phyloP scores from a whole-genome alignment of 257 asterid genomes.

The Gentiana straminea region DNA sequence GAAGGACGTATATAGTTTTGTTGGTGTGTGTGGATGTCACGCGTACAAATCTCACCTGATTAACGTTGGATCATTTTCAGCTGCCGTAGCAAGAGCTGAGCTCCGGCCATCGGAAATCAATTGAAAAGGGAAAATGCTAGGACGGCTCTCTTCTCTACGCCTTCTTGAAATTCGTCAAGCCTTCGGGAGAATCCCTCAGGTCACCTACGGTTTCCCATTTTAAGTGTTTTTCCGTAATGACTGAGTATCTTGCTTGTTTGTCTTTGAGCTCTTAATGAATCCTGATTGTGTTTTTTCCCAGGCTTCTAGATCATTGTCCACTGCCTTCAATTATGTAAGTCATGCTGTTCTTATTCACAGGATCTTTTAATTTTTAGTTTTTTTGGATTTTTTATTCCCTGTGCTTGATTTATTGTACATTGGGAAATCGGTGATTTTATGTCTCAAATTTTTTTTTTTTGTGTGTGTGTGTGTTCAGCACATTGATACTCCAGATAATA shows the following conservation, averaged over 20 bases:
- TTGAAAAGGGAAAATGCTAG: slow-evolving; percentile 42
- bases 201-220: slow-evolving; percentile 2
- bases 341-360: background rate
- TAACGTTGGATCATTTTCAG: too few relatives aligned
- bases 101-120: background rate
- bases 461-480: slow-evolving; percentile 39
- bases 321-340: slow-evolving; percentile 86
- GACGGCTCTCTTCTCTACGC: slow-evolving; percentile 67
- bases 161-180: slow-evolving; percentile 66
- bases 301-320: slow-evolving; percentile 74
- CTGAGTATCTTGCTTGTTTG: background rate
- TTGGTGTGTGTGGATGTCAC: slow-evolving; percentile 3
- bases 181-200: slow-evolving; percentile 65
- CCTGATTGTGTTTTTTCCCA: slow-evolving; percentile 17
- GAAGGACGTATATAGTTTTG: too few relatives aligned
- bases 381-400: background rate
- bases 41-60: background rate
- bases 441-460: background rate
- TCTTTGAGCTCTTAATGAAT: background rate
- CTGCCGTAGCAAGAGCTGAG: background rate
- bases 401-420: background rate
- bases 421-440: too few relatives aligned
- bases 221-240: background rate
- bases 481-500: slow-evolving; percentile 73
- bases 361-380: background rate